These are phyloP conservation scores for Yamadazyma dendronema DNA, from an alignment of 1,139 yeast species.

Conservation along the genomic window DNA sequence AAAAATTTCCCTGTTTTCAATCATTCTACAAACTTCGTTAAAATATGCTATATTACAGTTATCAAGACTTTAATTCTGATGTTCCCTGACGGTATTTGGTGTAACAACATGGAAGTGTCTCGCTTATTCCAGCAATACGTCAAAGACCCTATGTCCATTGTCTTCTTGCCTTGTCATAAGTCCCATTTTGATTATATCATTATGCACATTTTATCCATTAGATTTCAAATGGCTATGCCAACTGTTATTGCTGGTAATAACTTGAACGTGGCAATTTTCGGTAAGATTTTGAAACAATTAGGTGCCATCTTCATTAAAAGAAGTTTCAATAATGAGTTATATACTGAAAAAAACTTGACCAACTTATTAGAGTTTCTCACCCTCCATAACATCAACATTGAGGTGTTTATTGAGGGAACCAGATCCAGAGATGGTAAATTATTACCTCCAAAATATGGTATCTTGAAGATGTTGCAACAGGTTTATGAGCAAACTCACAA, in stretches of 20 bases:
- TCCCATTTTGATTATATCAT: slow-evolving; percentile 67
- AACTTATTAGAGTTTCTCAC: slow-evolving; percentile 54
- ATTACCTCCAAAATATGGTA: slow-evolving; percentile 63
- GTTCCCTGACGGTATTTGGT: slow-evolving; percentile 48
- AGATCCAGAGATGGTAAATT: slow-evolving; percentile 67
- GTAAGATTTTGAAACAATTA: slow-evolving; percentile 41
- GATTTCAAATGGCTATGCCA: slow-evolving; percentile 59
- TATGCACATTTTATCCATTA: slow-evolving; percentile 54
- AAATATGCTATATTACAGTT: slow-evolving; percentile 40
- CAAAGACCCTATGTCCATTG: slow-evolving; percentile 43
- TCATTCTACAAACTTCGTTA: slow-evolving; percentile 25
- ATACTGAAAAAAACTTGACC: slow-evolving; percentile 56
- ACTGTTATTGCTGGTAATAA: slow-evolving; percentile 69
- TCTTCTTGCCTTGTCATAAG: slow-evolving; percentile 54
- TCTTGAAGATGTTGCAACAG: slow-evolving; percentile 50
- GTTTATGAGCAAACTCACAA: slow-evolving; percentile 44
- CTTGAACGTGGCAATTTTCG: slow-evolving; percentile 61
- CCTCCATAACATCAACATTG: slow-evolving; percentile 51
- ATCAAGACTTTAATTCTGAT: slow-evolving; percentile 32
- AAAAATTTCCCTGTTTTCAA: slow-evolving; percentile 35
- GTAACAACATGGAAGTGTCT: slow-evolving; percentile 32
- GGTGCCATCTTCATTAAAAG: slow-evolving; percentile 51
- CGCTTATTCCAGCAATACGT: slow-evolving; percentile 31
- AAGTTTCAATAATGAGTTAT: slow-evolving; percentile 49
- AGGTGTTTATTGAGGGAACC: slow-evolving; percentile 68